A percentile compares a stretch with the other conserved stretches of the same genome.
These are phyloP conservation scores for Choricystis sp. DNA, from an alignment of 139 green algal species.

Conservation along the genomic window DNA sequence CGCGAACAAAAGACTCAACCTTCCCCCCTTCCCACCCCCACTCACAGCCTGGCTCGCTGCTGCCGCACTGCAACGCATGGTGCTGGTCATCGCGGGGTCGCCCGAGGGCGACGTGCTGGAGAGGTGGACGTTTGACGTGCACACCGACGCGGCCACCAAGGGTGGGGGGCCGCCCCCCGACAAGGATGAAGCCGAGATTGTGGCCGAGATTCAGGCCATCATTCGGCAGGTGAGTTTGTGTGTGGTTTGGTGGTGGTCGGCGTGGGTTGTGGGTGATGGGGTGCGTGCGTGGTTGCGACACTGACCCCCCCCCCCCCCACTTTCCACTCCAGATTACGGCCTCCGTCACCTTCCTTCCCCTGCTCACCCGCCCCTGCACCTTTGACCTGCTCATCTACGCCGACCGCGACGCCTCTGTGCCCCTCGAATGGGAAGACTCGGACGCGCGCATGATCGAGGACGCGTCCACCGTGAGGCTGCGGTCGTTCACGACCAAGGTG, in stretches of 20 bases:
- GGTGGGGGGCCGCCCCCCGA: slow-evolving; percentile 35
- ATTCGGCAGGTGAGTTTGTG: slow-evolving; percentile 89
- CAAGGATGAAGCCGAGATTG: slow-evolving; percentile 75
- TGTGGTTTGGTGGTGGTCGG: not conserved
- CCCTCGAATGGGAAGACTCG: slow-evolving; percentile 77
- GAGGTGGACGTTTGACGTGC: slow-evolving; percentile 90
- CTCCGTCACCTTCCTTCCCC: slow-evolving; percentile 84
- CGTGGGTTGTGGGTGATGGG: not conserved
- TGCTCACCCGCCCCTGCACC: slow-evolving; percentile 67
- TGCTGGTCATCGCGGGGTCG: slow-evolving; percentile 68
- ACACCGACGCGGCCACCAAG: slow-evolving; percentile 53
- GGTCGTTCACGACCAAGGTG: slow-evolving; percentile 87
- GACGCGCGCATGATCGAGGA: slow-evolving; percentile 68
- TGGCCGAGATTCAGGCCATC: slow-evolving; percentile 77
- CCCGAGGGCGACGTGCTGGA: slow-evolving; percentile 65
- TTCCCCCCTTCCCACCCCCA: slow-evolving; percentile 1
- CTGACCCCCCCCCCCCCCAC: too few species aligned
- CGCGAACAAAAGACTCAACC: not conserved
- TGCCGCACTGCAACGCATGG: slow-evolving; percentile 71
- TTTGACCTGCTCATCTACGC: slow-evolving; percentile 94
- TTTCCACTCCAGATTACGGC: slow-evolving; percentile 10
- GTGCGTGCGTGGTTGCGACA: not conserved
- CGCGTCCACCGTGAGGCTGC: slow-evolving; percentile 60
- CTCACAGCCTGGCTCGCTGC: slow-evolving; percentile 69
- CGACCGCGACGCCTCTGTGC: slow-evolving; percentile 47